Evolutionary conservation across 176 grass and related monocot genomes (phyloP), one percentile per base, ranked within the genome.

Genomic region (Musa schizocarpa): DNA sequence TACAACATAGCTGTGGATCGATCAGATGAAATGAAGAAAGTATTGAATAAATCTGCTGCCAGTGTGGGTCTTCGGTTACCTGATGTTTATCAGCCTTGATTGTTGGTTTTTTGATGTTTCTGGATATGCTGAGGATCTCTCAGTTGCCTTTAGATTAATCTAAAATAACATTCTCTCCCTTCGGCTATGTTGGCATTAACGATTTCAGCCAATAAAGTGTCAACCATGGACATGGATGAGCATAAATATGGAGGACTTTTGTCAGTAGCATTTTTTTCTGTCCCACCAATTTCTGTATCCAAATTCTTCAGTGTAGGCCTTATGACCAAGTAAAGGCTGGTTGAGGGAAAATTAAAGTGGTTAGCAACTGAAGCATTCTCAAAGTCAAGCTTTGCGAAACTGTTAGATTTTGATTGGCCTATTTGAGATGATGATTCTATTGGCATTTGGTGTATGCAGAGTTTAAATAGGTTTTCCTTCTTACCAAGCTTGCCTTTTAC

Each of bases 1-100:
- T 94, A 94, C 64, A 98, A 98, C 54, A 94, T 98, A 74, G 95
- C 90, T 17, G 90, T 94, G 72, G 88, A 94, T 81, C 77, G 95
- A 76, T 87, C 88, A 17, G 95, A 93, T 48, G 90, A 98, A 74
- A 91, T 94, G 88, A 98, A 85, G 88, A 94, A 89, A 77, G 79
- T 84, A 86, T 52, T 99, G 61, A 84, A 91, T 70, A 99, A 94
- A 92, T 99, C 95, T 89, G 95, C 95, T 16, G 90, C 88, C 69
- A 99, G 90, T 76, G 90, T 99, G 54, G 90, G 88, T 57, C 95
- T 99, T 62, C 78, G 70, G 80, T 88, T 99, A 84, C 95, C 95
- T 63, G 84, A 91, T 79, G 88, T 89, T 25, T 91, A 87, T 79
- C 80, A 94, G 73, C 76, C 82, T 10, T 99, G 69, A 89, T 10